Conservation (phyloP, 1,284 basidiomycete species). For the Marasmius sp. region DNA sequence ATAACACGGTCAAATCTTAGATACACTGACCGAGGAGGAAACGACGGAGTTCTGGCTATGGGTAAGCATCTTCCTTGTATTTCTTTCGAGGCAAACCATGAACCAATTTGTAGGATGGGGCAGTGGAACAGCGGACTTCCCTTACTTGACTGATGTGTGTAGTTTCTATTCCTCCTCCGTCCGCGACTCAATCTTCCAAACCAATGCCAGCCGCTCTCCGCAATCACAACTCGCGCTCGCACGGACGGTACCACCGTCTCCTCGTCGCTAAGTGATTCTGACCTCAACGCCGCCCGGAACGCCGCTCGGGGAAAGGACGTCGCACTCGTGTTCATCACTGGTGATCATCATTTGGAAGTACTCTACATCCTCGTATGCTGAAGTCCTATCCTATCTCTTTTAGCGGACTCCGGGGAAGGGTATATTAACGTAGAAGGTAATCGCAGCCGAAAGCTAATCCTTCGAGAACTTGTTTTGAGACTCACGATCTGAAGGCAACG, state of each 20-base stretch:
- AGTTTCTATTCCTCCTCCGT: slow-evolving; percentile 4
- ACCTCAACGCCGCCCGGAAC: slow-evolving; percentile 41
- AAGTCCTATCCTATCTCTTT: slow-evolving; percentile 20
- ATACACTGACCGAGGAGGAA: slow-evolving; percentile 43
- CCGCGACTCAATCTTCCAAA: slow-evolving; percentile 23
- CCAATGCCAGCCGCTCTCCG: slow-evolving; percentile 37
- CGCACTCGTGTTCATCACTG: slow-evolving; percentile 59
- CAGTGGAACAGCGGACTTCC: slow-evolving; percentile 49
- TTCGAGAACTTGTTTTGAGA: background rate
- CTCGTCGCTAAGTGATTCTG: slow-evolving; percentile 54
- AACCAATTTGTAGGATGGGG: slow-evolving; percentile 36
- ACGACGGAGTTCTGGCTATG: slow-evolving; percentile 63
- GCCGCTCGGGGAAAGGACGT: slow-evolving; percentile 47
- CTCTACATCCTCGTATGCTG: slow-evolving; percentile 26
- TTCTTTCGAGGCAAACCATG: background rate
- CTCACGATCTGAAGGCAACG: slow-evolving; percentile 36
- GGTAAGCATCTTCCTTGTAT: slow-evolving; percentile 46
- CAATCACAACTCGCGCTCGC: slow-evolving; percentile 41
- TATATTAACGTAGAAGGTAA: slow-evolving; percentile 60
- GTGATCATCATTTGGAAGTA: slow-evolving; percentile 24
- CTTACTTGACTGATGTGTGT: slow-evolving; percentile 49
- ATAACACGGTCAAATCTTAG: slow-evolving; percentile 26
- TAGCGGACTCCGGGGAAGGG: slow-evolving; percentile 49
- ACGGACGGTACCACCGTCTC: slow-evolving; percentile 39
- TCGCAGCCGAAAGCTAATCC: background rate